phyloP scores from a whole-genome alignment of 305 asterid species.

The Caryopteris hybrid region DNA sequence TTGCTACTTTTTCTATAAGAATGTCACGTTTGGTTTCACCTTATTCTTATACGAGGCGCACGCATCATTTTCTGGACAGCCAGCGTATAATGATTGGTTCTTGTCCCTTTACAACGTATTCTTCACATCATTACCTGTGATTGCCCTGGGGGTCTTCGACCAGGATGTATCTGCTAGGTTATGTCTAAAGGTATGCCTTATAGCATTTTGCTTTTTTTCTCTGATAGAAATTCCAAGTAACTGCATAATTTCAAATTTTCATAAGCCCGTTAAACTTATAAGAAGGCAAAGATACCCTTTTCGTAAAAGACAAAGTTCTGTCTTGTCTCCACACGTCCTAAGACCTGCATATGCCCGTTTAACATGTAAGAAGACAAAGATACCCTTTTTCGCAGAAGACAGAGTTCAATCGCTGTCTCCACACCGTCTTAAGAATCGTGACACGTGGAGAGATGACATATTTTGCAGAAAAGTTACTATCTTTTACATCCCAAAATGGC shows the following conservation, averaged over 20 bases:
- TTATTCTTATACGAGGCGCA: constrained; percentile 78
- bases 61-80: constrained; percentile 87
- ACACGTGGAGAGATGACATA: neutral
- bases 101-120: constrained; percentile 85
- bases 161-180: constrained; percentile 91
- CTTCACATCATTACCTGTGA: constrained; percentile 93
- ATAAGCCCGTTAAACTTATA: too few relatives aligned
- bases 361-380: too few relatives aligned
- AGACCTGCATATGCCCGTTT: neutral
- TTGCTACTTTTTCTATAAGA: constrained; percentile 97
- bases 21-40: constrained; percentile 73
- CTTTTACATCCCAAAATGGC: neutral
- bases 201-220: too few relatives aligned
- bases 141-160: constrained; percentile 91
- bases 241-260: too few relatives aligned
- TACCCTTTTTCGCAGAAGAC: too few relatives aligned
- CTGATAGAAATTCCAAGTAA: too few relatives aligned
- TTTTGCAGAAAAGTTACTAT: neutral
- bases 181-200: constrained; percentile 73
- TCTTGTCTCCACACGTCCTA: neutral
- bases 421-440: neutral
- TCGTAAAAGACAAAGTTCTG: neutral
- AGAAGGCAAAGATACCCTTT: neutral
- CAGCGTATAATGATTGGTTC: constrained; percentile 96
- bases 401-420: too few relatives aligned